Base-by-base conservation (phyloP, 768 basidiomycete genomes). In the Serendipita vermifera region DNA sequence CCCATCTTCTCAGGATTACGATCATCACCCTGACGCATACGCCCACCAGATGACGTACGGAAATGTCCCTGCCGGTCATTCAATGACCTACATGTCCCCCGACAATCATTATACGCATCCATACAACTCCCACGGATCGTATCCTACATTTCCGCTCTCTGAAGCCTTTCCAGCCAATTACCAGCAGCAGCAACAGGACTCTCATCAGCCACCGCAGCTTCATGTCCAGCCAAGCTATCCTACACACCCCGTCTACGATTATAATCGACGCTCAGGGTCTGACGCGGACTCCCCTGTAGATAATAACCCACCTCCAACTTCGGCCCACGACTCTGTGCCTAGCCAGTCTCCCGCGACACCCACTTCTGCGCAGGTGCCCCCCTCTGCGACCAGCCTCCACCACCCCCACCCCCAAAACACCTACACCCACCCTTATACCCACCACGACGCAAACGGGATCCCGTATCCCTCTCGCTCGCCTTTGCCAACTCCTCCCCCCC, bases 401-500 rank as follows among this genome's bases (percentile, higher is more conserved):
- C 38, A 14, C 6, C 38, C 29, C 14, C 55, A 56, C 22, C 55
- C 38, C 24, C 38, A 56, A 27, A 48, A 54, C 29, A 20, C 38
- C 2, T 29, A 53, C 14, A 24, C 20, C n/a, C 35, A 43, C 32
- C 9, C 53, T 66, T 68, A 57, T 58, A 70, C 56, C 36, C 61
- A 64, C 65, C 68, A 64, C 65, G 70, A 67, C 71, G n/a, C n/a
- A 72, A 73, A 73, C 78, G 46, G 46, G 46, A 51, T 22, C 27
- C 22, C 46, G 5, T 26, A 20, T 6, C 55, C 43, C 81, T 84
- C 80, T 82, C 82, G 61, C 81, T 82, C 56, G 79, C 84, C 82
- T 66, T 80, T 72, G 73, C 79, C 70, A 75, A 85, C 81, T 75
- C 86, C 83, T 75, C 82, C 82, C 73, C 80, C 46, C 46, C 46